Evolutionary conservation across 1,284 basidiomycete genomes (phyloP), one percentile per base, ranked within the genome.

Genomic region (Tausonia pullulans): DNA sequence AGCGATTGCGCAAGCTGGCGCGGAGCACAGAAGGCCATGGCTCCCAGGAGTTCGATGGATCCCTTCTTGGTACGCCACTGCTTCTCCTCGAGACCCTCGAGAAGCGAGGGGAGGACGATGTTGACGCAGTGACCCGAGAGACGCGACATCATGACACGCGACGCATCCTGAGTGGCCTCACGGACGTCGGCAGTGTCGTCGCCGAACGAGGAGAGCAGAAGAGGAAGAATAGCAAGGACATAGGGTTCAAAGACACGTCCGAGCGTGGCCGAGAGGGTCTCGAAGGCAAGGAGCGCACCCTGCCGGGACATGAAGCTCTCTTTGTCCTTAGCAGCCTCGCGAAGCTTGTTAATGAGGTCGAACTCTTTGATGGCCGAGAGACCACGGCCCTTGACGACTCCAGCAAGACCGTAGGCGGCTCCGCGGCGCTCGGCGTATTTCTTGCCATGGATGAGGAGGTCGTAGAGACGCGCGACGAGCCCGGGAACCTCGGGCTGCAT

Each of bases 31-130:
- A 95, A 98, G 0, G 96, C 96, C 94, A 98, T 98, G 79, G 94
- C 89, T 49, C 96, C 96, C 63, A 98, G 80, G n/a, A 98, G 78
- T 75, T 98, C 96, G 69, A 98, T 97, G 3, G 93, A 95, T 1
- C 96, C 79, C 75, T 98, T 98, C 80, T 98, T 98, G 2, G 94
- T 92, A 43, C 95, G 83, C 96, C 96, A 98, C 75, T 98, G 96
- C 75, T 97, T 98, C 75, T 98, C 96, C 70, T 98, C 94, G 58
- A 98, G 80, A 48, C 93, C 95, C 48, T 86, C 87, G 5, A 99
- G 81, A 7, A 99, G 77, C 1, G 88, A 87, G 0, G 96, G 96
- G 5, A 98, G 79, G 68, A 98, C 93, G 61, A 93, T 83, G 78
- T 98, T 98, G 74, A 98, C 88, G 56, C 92, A 93, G 74, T 94